Evolutionary conservation across 2,329 filamentous ascomycete species (phyloP).

Genomic region (Raffaelea albimanens): DNA sequence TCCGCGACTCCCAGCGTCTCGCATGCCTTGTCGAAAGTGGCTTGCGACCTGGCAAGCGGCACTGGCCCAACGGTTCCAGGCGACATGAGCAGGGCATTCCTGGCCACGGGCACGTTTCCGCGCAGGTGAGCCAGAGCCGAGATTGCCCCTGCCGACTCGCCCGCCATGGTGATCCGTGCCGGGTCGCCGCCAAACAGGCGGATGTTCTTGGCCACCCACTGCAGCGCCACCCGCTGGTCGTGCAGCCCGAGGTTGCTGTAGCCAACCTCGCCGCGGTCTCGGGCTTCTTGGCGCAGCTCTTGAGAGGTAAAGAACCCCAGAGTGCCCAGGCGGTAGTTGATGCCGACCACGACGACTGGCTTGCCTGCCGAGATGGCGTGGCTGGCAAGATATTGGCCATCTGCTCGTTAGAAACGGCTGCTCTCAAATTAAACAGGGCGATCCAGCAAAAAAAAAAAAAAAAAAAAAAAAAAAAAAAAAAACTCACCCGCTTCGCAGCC

Average conservation of each 20-base stretch:
- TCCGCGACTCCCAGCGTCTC: neutral
- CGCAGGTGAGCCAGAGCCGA: constrained; percentile 9
- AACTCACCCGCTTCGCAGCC: neutral
- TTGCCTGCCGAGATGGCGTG: neutral
- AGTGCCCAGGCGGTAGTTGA: neutral
- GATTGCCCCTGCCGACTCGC: constrained; percentile 10
- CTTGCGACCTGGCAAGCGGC: neutral
- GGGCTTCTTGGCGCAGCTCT: neutral
- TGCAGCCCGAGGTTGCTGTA: constrained; percentile 39
- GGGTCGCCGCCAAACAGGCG: constrained; percentile 15
- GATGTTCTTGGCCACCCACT: constrained; percentile 55
- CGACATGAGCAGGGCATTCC: too few relatives aligned
- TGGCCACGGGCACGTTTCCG: neutral
- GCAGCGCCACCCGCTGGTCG: constrained; percentile 49
- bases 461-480: too few relatives aligned
- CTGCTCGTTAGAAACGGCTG: neutral
- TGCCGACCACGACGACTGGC: neutral
- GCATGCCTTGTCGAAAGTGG: neutral
- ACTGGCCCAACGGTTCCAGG: too few relatives aligned
- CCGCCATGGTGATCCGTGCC: constrained; percentile 6
- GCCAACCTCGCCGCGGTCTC: neutral
- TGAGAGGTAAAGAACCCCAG: neutral
- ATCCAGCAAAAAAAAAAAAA: neutral
- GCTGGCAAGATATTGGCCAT: neutral
- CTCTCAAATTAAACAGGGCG: neutral